Base-by-base conservation (phyloP, 257 asterid genomes). In the Parsonsia alboflavescens region DNA sequence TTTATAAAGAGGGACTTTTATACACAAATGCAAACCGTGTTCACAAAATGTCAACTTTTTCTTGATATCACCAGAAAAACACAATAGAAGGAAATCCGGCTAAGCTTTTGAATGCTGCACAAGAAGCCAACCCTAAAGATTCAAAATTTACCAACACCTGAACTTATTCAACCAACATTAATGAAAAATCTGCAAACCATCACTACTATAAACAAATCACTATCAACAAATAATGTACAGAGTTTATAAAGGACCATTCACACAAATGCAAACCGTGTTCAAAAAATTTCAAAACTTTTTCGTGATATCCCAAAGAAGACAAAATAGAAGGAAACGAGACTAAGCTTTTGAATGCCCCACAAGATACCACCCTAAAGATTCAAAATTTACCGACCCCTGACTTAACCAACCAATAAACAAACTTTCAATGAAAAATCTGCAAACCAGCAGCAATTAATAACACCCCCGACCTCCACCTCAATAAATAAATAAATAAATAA, bases 121-220 rank as follows among this genome's bases (percentile, higher is more conserved):
- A 44, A 50, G 59, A 50, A 74, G 19, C 45, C 48, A 48, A n/a
- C 63, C 75, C 4, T 46, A 44, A 54, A 79, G 65, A 69, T 69
- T 42, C 64, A 42, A 41, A n/a, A 52, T 63, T 73, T 45, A 33
- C 39, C 39, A 33, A 33, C 39, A 33, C 39, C 3, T 33, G 39
- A n/a, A 33, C 39, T 33, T 33, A 33, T 33, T 33, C 39, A 33
- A 33, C 39, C 39, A 33, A 33, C 3, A 1, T 42, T 42, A 42
- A 42, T 42, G 46, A 5, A 42, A 42, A 42, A 5, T 42, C 46
- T 42, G 9, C 46, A 42, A 5, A 42, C 46, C 46, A 42, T 42
- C 46, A 33, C 39, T 33, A 33, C 3, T 3, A 33, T 33, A 33
- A 33, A 33, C 39, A 33, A 3, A 1, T 33, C 39, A 3, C 39